Evolutionary conservation across 108 stramenopile species (phyloP).

Genomic region (Nitzschia sp.): DNA sequence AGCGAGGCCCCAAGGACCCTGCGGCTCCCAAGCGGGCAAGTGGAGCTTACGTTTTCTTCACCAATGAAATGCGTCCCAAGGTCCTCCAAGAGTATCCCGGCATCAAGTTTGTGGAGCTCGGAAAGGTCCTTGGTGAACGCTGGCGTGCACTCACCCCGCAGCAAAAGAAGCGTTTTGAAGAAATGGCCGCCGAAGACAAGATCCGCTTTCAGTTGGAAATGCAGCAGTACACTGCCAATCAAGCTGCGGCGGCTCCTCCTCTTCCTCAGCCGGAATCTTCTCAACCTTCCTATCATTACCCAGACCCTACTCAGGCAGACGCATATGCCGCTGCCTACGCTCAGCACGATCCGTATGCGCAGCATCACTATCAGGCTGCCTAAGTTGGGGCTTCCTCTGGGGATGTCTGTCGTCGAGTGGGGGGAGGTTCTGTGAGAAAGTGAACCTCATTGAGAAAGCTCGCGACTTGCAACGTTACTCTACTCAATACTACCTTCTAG

Average conservation of each 20-base stretch:
- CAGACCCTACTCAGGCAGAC: constrained; percentile 13
- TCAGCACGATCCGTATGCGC: constrained; percentile 2
- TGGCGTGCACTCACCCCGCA: constrained; percentile 86
- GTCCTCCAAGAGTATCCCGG: constrained; percentile 82
- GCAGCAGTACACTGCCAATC: constrained; percentile 77
- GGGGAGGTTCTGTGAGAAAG: not conserved
- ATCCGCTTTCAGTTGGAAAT: constrained; percentile 85
- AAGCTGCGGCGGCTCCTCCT: constrained; percentile 29
- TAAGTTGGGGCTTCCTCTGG: not conserved
- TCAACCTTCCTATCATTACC: not conserved
- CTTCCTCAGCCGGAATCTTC: not conserved
- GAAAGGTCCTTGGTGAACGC: constrained; percentile 87
- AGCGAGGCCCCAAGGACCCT: constrained; percentile 73
- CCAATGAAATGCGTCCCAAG: constrained; percentile 81
- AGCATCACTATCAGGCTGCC: constrained; percentile 16
- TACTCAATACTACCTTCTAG: not conserved
- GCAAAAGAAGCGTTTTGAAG: constrained; percentile 85
- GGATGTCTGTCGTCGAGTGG: not conserved
- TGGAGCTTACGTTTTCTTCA: constrained; percentile 86
- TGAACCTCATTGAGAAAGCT: not conserved
- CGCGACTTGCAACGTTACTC: not conserved
- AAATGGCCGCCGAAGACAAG: constrained; percentile 86
- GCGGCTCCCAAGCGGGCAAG: constrained; percentile 74
- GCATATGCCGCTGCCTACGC: constrained; percentile 6
- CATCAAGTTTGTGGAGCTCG: constrained; percentile 91